Evolutionary conservation across 108 stramenopile genomes (phyloP).

Genomic region (Chaetoceros tenuissimus): DNA sequence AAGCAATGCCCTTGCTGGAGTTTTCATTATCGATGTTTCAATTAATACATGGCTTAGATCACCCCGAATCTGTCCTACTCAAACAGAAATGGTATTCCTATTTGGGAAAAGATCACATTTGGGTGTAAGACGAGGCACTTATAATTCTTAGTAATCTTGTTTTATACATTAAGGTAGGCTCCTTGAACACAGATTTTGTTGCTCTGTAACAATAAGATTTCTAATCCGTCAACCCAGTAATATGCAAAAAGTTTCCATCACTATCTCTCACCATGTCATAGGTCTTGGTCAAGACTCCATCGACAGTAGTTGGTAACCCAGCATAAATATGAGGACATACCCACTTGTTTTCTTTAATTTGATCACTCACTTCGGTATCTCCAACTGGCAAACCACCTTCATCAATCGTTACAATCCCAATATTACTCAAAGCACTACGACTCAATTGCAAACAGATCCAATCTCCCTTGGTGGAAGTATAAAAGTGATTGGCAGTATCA

Average conservation of each 20-base stretch:
- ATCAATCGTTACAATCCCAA: slow-evolving; percentile 57
- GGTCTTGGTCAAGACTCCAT: slow-evolving; percentile 51
- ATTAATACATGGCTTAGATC: too few species aligned
- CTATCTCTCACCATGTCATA: slow-evolving; percentile 51
- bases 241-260: slow-evolving; percentile 54
- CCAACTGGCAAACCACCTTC: slow-evolving; percentile 73
- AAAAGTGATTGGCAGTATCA: slow-evolving; percentile 79
- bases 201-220: too few species aligned
- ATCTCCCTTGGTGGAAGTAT: slow-evolving; percentile 36
- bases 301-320: slow-evolving; percentile 53
- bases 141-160: too few species aligned
- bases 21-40: too few species aligned
- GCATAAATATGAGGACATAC: slow-evolving; percentile 79
- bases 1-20: too few species aligned
- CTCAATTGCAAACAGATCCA: slow-evolving; percentile 80
- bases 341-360: slow-evolving; percentile 20
- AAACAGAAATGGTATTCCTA: too few species aligned
- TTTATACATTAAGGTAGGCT: too few species aligned
- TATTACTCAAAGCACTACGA: slow-evolving; percentile 23
- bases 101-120: too few species aligned
- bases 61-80: too few species aligned
- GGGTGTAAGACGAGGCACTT: too few species aligned
- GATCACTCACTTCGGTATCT: slow-evolving; percentile 16
- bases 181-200: too few species aligned
- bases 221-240: slow-evolving; percentile 43